Evolutionary conservation across 345 rosid genomes (phyloP).

Genomic region (Eucalyptus regnans): DNA sequence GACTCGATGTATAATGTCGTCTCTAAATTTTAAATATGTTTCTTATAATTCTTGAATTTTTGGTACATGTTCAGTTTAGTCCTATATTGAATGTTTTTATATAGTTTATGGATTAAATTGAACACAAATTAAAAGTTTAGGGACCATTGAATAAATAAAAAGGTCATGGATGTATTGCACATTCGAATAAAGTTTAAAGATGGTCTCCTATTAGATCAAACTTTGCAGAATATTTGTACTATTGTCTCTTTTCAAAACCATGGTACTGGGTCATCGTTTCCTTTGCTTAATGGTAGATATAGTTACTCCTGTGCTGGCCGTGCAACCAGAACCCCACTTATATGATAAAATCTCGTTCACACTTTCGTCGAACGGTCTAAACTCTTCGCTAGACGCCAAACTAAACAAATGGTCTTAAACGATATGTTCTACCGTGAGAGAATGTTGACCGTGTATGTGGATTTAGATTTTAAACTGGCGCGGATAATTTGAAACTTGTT

Average conservation of each 20-base stretch:
- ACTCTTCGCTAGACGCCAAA: neutral
- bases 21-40: too few relatives aligned
- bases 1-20: rapidly evolving
- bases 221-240: too few relatives aligned
- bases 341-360: neutral
- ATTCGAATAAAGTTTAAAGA: too few relatives aligned
- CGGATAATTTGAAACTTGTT: neutral
- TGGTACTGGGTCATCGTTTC: neutral
- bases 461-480: neutral
- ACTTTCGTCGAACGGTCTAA: neutral
- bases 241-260: too few relatives aligned
- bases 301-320: too few relatives aligned
- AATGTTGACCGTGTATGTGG: neutral
- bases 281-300: neutral
- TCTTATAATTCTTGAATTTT: too few relatives aligned
- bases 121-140: too few relatives aligned
- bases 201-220: rapidly evolving
- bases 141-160: too few relatives aligned
- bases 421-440: neutral
- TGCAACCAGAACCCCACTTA: neutral
- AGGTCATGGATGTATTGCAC: neutral
- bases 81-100: too few relatives aligned
- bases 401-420: neutral
- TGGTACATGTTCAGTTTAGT: too few relatives aligned
- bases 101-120: too few relatives aligned